A percentile compares a stretch with the other conserved stretches of the same genome.
phyloP scores from a whole-genome alignment of 2,329 filamentous ascomycete species.

The Fusarium coicis region DNA sequence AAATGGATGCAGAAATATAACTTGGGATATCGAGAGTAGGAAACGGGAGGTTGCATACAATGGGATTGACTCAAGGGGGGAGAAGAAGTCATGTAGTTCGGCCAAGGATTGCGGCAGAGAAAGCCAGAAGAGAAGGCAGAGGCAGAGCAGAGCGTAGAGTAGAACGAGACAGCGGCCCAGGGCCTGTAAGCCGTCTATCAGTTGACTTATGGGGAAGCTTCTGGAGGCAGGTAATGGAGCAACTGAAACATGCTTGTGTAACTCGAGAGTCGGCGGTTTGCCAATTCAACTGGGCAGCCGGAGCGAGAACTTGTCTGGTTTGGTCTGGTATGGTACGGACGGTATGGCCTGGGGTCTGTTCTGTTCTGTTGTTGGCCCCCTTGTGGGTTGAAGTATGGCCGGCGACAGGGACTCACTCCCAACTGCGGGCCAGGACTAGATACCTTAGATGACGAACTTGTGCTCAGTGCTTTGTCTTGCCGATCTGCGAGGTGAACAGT shows the following conservation, averaged over 20 bases:
- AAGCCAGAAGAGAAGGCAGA: not conserved
- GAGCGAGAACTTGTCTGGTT: slow-evolving; percentile 26
- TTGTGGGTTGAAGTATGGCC: slow-evolving; percentile 1
- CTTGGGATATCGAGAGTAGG: not conserved
- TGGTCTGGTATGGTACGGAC: not conserved
- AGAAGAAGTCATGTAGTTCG: slow-evolving; percentile 7
- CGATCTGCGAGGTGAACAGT: not conserved
- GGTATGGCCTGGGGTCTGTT: not conserved
- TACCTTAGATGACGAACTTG: slow-evolving; percentile 25
- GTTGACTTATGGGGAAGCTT: slow-evolving; percentile 41
- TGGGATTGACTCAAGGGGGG: not conserved
- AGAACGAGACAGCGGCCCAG: slow-evolving; percentile 3
- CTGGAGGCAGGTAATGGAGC: slow-evolving; percentile 35
- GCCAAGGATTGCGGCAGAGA: slow-evolving; percentile 4
- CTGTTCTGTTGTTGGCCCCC: not conserved
- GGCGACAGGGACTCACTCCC: slow-evolving; percentile 15
- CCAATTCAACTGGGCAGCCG: slow-evolving; percentile 41
- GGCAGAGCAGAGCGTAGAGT: slow-evolving; percentile 2
- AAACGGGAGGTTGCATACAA: slow-evolving; percentile 16
- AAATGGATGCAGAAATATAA: not conserved
- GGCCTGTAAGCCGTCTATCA: slow-evolving; percentile 15
- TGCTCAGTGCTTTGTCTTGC: slow-evolving; percentile 36
- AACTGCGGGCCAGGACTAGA: not conserved
- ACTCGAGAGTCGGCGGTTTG: slow-evolving; percentile 46
- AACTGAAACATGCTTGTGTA: slow-evolving; percentile 53